Evolutionary conservation across 1,284 basidiomycete species (phyloP).

Genomic region (Microbotryum scabiosae): DNA sequence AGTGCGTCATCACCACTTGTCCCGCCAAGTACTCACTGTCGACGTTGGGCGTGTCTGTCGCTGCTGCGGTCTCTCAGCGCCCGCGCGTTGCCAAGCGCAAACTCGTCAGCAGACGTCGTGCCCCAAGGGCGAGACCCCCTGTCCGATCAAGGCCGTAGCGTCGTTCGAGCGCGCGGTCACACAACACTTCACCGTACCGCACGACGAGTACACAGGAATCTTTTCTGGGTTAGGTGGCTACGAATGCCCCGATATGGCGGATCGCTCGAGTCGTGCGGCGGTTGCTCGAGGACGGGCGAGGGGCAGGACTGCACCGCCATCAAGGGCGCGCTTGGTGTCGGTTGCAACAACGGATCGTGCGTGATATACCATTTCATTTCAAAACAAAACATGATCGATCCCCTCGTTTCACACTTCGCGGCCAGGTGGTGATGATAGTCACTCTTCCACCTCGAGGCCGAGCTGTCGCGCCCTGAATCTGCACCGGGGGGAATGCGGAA

Average conservation of each 20-base stretch:
- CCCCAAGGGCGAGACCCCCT: slow-evolving; percentile 31
- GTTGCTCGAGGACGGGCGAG: slow-evolving; percentile 54
- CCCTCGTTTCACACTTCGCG: no score
- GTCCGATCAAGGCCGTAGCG: slow-evolving; percentile 31
- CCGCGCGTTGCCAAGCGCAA: slow-evolving; percentile 35
- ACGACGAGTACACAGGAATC: not conserved
- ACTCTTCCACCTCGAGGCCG: slow-evolving; percentile 7
- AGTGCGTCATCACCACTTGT: not conserved
- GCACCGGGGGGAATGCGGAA: not conserved
- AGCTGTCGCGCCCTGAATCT: slow-evolving; percentile 30
- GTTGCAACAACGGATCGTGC: slow-evolving; percentile 34
- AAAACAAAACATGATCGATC: no score
- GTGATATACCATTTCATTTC: not conserved
- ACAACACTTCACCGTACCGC: slow-evolving; percentile 1
- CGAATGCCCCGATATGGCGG: slow-evolving; percentile 43
- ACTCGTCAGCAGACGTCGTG: slow-evolving; percentile 16
- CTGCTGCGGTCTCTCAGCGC: slow-evolving; percentile 38
- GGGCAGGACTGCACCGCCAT: slow-evolving; percentile 66
- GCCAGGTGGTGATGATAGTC: no score
- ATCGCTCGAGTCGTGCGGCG: slow-evolving; percentile 53
- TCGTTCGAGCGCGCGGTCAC: slow-evolving; percentile 5
- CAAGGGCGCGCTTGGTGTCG: slow-evolving; percentile 56
- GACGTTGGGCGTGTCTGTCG: slow-evolving; percentile 36
- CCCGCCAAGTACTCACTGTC: not conserved
- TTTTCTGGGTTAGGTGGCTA: slow-evolving; percentile 27